Conservation (phyloP, 208 protist genomes). For the Leishmania major region DNA sequence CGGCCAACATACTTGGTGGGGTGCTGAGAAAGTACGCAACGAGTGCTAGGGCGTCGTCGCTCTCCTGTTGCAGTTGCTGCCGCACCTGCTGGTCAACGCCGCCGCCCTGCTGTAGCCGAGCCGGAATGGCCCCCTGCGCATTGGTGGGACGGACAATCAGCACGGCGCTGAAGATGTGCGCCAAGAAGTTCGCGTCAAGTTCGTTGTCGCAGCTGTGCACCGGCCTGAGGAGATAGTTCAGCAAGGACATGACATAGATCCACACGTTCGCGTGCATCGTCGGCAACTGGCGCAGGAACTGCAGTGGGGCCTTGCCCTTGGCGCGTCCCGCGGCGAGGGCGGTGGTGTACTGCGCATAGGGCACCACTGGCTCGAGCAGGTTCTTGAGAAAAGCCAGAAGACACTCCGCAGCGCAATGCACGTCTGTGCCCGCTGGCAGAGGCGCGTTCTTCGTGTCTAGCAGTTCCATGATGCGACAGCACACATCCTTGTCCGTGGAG, state of each 20-base stretch:
- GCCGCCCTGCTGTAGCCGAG: constrained; percentile 44
- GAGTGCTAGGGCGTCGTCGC: constrained; percentile 63
- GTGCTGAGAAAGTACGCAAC: constrained; percentile 80
- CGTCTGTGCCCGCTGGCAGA: constrained; percentile 39
- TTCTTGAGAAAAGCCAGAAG: constrained; percentile 76
- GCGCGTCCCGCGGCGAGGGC: constrained; percentile 63
- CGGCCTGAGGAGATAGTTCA: constrained; percentile 85
- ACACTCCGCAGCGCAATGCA: constrained; percentile 60
- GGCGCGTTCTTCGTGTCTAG: constrained; percentile 58
- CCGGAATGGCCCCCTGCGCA: constrained; percentile 29
- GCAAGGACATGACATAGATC: constrained; percentile 81
- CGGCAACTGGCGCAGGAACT: constrained; percentile 79
- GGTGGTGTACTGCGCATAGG: constrained; percentile 56
- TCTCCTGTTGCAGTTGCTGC: constrained; percentile 69
- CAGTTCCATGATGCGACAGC: constrained; percentile 62
- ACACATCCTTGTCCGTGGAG: constrained; percentile 41
- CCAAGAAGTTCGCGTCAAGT: constrained; percentile 55
- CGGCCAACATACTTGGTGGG: constrained; percentile 47
- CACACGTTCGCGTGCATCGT: constrained; percentile 83
- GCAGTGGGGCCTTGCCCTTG: constrained; percentile 50
- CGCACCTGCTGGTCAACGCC: constrained; percentile 63
- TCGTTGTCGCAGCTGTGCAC: constrained; percentile 58
- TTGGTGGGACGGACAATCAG: constrained; percentile 58
- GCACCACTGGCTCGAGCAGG: constrained; percentile 84
- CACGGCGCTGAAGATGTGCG: constrained; percentile 67